phyloP scores from a whole-genome alignment of 2,329 filamentous ascomycete species.

The Alternaria infectoria region DNA sequence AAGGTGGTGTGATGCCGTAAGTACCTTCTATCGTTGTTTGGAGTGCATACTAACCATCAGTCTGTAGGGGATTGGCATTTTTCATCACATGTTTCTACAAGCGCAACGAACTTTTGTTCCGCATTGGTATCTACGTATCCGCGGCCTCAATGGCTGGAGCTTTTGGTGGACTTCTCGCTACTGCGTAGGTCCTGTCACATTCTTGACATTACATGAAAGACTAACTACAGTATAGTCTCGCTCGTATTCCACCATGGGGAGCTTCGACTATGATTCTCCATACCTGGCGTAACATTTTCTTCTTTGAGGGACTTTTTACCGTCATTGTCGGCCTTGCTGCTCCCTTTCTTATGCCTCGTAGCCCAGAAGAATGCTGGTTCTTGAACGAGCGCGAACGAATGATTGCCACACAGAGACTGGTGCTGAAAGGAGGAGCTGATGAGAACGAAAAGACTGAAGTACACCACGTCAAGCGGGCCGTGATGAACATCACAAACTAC shows the following conservation, averaged over 20 bases:
- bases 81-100: slow-evolving; percentile 65
- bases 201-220: neutral
- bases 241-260: slow-evolving; percentile 61
- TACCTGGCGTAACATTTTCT: slow-evolving; percentile 61
- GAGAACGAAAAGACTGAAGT: slow-evolving; percentile 57
- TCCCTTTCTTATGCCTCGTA: slow-evolving; percentile 60
- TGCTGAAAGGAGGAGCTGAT: slow-evolving; percentile 56
- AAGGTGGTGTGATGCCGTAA: slow-evolving; percentile 63
- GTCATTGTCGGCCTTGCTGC: slow-evolving; percentile 56
- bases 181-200: slow-evolving; percentile 49
- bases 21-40: slow-evolving; percentile 5
- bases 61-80: slow-evolving; percentile 58
- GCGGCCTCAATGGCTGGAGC: slow-evolving; percentile 63
- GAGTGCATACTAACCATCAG: slow-evolving; percentile 3
- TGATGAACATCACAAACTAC: slow-evolving; percentile 65
- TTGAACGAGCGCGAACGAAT: slow-evolving; percentile 60
- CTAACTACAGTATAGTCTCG: slow-evolving; percentile 23
- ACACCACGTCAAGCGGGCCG: slow-evolving; percentile 58
- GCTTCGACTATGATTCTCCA: slow-evolving; percentile 51
- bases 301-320: slow-evolving; percentile 67
- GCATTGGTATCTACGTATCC: slow-evolving; percentile 63
- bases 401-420: slow-evolving; percentile 61
- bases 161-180: slow-evolving; percentile 64
- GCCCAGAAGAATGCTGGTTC: slow-evolving; percentile 57
- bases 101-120: slow-evolving; percentile 61